Evolutionary conservation across 2,329 filamentous ascomycete species (phyloP).

Genomic region (Trichoderma semiorbis): DNA sequence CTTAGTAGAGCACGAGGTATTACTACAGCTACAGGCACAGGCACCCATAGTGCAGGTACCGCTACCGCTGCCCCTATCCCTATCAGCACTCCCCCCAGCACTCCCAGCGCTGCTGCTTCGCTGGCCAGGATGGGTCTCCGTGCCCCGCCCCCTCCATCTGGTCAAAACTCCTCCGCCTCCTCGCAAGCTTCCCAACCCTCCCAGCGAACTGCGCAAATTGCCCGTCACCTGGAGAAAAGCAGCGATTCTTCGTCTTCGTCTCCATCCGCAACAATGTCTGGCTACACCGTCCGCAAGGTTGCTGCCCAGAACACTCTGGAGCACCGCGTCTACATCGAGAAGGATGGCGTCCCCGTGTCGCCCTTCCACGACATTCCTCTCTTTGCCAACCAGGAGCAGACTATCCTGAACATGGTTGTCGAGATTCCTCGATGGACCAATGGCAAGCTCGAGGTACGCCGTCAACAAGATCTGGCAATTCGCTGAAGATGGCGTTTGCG

Average conservation of each 20-base stretch:
- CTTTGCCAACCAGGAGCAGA: conserved; percentile 94
- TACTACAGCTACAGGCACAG: conserved; percentile 4
- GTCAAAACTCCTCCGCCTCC: conserved; percentile 24
- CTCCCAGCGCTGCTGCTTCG: neutral
- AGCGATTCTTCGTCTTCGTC: conserved; percentile 22
- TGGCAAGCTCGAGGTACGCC: conserved; percentile 92
- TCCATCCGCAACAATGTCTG: conserved; percentile 47
- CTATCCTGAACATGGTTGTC: conserved; percentile 97
- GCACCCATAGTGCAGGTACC: neutral
- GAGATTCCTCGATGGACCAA: conserved; percentile 99
- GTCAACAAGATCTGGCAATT: neutral
- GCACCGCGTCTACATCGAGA: conserved; percentile 96
- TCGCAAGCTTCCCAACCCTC: conserved; percentile 41
- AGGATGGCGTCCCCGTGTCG: conserved; percentile 90
- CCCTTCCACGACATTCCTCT: conserved; percentile 99
- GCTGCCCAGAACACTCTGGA: conserved; percentile 89
- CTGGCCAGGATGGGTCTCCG: conserved; percentile 25
- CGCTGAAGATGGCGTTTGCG: neutral
- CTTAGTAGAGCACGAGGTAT: neutral
- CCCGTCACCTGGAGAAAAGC: conserved; percentile 44
- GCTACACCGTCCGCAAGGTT: conserved; percentile 81
- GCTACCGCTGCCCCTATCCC: neutral
- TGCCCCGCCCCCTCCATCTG: conserved; percentile 40
- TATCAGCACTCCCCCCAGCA: neutral
- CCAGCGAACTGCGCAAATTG: conserved; percentile 51